phyloP scores from a whole-genome alignment of 768 basidiomycete species.

The Mrakia gelida region DNA sequence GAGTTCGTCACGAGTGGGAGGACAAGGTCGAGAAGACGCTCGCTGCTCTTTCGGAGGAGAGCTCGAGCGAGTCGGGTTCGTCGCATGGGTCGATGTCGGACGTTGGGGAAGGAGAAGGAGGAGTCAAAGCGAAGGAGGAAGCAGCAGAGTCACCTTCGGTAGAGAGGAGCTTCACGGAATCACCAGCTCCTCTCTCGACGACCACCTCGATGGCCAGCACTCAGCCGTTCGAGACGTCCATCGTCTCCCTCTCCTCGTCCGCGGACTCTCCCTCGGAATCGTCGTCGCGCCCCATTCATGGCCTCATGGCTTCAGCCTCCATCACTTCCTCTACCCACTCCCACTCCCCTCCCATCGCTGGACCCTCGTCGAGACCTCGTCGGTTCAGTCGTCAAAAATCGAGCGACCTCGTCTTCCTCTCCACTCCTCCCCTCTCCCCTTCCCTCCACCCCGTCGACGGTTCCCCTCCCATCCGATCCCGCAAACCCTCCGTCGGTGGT shows the following conservation, averaged over 20 bases:
- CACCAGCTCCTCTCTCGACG: not conserved
- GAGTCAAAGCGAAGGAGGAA: not conserved
- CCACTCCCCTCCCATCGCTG: not conserved
- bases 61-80: constrained; percentile 1
- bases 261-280: not conserved
- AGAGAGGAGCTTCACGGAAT: not conserved
- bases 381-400: constrained; percentile 14
- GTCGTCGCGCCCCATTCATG: not conserved
- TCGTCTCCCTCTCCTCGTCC: not conserved
- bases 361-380: not conserved
- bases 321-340: constrained; percentile 6
- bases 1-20: constrained; percentile 96
- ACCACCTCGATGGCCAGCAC: not conserved
- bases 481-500: constrained; percentile 33
- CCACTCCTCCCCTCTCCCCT: constrained; percentile 24
- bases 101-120: not conserved
- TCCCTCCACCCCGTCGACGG: not conserved
- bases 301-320: constrained; percentile 3
- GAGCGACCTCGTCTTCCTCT: constrained; percentile 10
- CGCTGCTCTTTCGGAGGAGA: constrained; percentile 29
- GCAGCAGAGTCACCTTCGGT: not conserved
- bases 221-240: not conserved
- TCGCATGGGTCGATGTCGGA: constrained; percentile 12
- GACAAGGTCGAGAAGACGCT: constrained; percentile 71
- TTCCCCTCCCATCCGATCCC: constrained; percentile 9